A percentile compares a stretch with the other conserved stretches of the same genome.
These are phyloP conservation scores for Vitis hybrid DNA, from an alignment of 177 flowering plant genomes.

Conservation along the genomic window DNA sequence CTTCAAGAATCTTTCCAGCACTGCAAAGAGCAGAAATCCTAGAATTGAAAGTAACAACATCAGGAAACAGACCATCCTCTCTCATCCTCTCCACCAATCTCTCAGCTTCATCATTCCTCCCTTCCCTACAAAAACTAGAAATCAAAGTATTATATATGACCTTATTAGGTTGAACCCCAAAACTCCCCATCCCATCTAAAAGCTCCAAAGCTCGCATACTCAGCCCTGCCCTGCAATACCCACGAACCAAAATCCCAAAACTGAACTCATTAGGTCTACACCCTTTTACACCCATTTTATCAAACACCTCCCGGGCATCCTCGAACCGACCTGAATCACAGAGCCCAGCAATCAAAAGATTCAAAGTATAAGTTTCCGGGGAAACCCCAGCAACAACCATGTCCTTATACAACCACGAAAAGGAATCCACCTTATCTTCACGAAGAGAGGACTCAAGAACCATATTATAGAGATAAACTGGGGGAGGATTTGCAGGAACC, in stretches of 20 bases:
- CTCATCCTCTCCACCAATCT: constrained; percentile 77
- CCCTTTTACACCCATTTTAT: constrained; percentile 76
- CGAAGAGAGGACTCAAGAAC: constrained; percentile 50
- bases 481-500: constrained; percentile 53
- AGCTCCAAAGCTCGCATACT: constrained; percentile 48
- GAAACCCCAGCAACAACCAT: constrained; percentile 53
- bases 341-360: constrained; percentile 59
- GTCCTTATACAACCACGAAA: constrained; percentile 68
- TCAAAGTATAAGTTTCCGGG: constrained; percentile 79
- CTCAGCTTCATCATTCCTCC: constrained; percentile 73
- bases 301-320: constrained; percentile 74
- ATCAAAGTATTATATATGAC: constrained; percentile 81
- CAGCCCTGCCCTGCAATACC: constrained; percentile 69
- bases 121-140: constrained; percentile 74
- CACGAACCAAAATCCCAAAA: constrained; percentile 82
- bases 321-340: constrained; percentile 65
- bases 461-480: constrained; percentile 56
- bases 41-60: constrained; percentile 89
- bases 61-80: constrained; percentile 56
- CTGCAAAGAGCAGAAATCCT: constrained; percentile 86
- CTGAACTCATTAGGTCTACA: constrained; percentile 75
- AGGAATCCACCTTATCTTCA: constrained; percentile 29
- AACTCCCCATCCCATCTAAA: constrained; percentile 50
- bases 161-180: constrained; percentile 50
- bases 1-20: constrained; percentile 71